Evolutionary conservation across 1,284 basidiomycete species (phyloP), one percentile per base, ranked within the genome.

Genomic region (Sparassis latifolia): DNA sequence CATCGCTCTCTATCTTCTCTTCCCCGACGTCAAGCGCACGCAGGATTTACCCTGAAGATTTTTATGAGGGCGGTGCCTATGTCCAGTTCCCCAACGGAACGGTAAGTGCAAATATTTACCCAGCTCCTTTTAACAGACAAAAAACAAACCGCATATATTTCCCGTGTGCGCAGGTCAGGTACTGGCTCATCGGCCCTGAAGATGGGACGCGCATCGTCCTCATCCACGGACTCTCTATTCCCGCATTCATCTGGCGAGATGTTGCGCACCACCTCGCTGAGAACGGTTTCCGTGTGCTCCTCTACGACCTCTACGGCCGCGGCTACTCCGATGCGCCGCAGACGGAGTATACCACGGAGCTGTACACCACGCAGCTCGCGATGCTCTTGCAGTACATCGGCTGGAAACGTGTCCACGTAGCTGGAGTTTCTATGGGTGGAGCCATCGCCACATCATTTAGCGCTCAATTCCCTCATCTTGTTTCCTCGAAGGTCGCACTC

Each of bases 321-420:
- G 88, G 88, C 6, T 90, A 89, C 65, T 86, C 85, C 1, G 87
- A 88, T 55, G 86, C 86, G 1, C 87, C 85, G 0, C 74, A 79
- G 33, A 77, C 75, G 5, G 76, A 74, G 2, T 88, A 90, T 62
- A 75, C 85, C 55, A 68, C 75, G 2, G 66, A 70, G 2, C 70
- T 90, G 4, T 85, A 86, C 64, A 80, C 80, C 0, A 83, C 80
- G 0, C 86, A 90, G 59, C 81, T 90, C n/a, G 88, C 87, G 0
- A 73, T 89, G 1, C 75, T 90, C 48, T 79, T 90, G 75, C 88
- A 90, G 57, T 79, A 87, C 55, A 65, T 90, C 43, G 74, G 73
- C 47, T 90, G 87, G 86, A 72, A 76, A 5, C 76, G 78, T 53
- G 79, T 83, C 0, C 69, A 77, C 50, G 63, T 90, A 32, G 77